Evolutionary conservation across 129 eudicot genomes (phyloP), one percentile per base, ranked within the genome.

Genomic region (Chrysanthemum seticuspe): DNA sequence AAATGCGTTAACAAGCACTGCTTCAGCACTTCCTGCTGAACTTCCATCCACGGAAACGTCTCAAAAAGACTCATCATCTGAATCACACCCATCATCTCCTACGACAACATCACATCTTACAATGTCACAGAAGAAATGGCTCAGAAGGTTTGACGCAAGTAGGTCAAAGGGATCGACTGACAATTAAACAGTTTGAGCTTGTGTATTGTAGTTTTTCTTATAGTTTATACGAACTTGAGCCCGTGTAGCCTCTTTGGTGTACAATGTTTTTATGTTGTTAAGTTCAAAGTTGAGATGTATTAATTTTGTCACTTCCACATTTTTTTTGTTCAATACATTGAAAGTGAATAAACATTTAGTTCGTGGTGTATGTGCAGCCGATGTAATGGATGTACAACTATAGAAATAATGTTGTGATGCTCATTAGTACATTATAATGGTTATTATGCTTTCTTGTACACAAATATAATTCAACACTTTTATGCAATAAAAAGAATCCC

Each of bases 1-100:
- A 53, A 90, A 90, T 50, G 96, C 89, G n/a, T 83, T 94, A 51
- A 90, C 97, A 8, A 90, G 96, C 76, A 71, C 91, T 0, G 98
- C 98, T 72, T 65, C 97, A 69, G 96, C 98, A 73, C 91, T 90
- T 73, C 98, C 98, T 59, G 98, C 98, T 74, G 98, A 94, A 75
- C 96, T 94, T 76, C 82, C 82, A 18, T 57, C 89, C 4, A 54
- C 77, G 51, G 83, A 80, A 40, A 68, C 67, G 25, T 49, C 89
- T 11, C 72, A 63, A 51, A 72, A 78, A 72, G n/a, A 44, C 66
- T 45, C 86, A 23, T 76, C 79, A 29, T 45, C 53, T 62, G 47
- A 62, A 40, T 10, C 67, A 29, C 19, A 45, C 67, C 62, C 47
- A 9, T 52, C 71, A 8, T 65, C 56, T 66, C 79, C 67, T 15